Evolutionary conservation across 257 asterid genomes (phyloP), one percentile per base, ranked within the genome.

Genomic region (Linderniella brevidens): DNA sequence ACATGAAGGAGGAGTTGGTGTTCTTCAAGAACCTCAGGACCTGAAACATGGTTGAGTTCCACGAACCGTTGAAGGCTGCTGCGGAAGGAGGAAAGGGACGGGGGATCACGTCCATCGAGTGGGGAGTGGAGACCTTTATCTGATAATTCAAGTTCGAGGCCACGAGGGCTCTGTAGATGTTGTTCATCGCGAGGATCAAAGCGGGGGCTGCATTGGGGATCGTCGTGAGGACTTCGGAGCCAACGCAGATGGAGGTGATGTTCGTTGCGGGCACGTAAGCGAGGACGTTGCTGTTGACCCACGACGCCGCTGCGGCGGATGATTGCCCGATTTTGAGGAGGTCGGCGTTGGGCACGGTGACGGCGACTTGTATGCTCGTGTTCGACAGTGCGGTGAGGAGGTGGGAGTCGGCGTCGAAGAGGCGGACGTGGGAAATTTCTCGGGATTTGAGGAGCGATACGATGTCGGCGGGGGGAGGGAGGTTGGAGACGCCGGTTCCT

Each of bases 31-130:
- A 46, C 51, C 25, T 29, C 19, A 46, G 51, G 11, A 46, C 10
- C 51, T 19, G 51, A 17, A 46, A 46, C 51, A 46, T 46, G 35
- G 51, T 46, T 2, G 51, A 2, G 32, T 18, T 46, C 51, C 29
- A 17, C 1, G 51, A 6, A 4, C 32, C 14, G 51, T 46, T 46
- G 35, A 46, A 46, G 3, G 32, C 14, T 13, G 51, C 51, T 1
- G 35, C 9, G 1, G 51, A 46, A 11, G 51, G 51, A 8, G 51
- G 51, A 17, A 46, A 46, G 4, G 51, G 51, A 4, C 13, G n/a
- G 4, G 51, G 51, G 11, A 46, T 19, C 1, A 46, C 35, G 35
- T 46, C 51, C 51, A 46, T 46, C 3, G 51, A 46, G 25, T 46
- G 51, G 12, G 51, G 51, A 1, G 51, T 46, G 32, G 51, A 46